A percentile compares a stretch with the other conserved stretches of the same genome.
phyloP scores from a whole-genome alignment of 2,329 filamentous ascomycete species.

The Graphilbum sp. region DNA sequence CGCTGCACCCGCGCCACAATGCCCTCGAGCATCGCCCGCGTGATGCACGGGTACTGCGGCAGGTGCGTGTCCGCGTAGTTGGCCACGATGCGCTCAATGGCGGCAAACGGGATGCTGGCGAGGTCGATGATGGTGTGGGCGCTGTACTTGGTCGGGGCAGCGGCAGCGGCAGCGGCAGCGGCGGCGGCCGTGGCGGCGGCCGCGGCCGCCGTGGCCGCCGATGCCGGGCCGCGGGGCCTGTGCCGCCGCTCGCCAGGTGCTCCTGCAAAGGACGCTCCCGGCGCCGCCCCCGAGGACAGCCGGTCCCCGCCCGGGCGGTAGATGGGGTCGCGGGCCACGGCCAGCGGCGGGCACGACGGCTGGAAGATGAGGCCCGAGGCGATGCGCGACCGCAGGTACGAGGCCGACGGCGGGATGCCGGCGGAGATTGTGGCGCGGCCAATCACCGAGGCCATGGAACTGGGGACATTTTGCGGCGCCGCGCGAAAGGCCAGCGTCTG shows the following conservation, averaged over 20 bases:
- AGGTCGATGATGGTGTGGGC: constrained; percentile 1
- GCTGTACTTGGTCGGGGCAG: not conserved
- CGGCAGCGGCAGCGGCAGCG: no score
- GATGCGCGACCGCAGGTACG: not conserved
- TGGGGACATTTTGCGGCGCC: constrained; percentile 1
- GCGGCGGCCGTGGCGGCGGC: not conserved
- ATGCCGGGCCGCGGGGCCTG: no score
- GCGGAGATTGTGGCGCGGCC: not conserved
- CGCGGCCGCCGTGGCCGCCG: not conserved
- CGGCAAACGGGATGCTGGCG: not conserved
- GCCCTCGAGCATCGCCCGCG: not conserved
- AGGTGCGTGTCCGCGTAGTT: constrained; percentile 2
- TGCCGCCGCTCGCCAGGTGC: no score
- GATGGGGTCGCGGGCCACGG: not conserved
- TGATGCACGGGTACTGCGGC: constrained; percentile 3
- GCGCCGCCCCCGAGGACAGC: no score
- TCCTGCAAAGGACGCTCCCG: no score
- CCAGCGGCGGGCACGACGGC: constrained; percentile 2
- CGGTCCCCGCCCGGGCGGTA: no score
- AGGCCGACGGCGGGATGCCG: not conserved
- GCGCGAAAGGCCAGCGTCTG: constrained; percentile 1
- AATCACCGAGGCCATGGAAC: constrained; percentile 1
- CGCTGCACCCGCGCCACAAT: not conserved
- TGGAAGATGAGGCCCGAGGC: constrained; percentile 1
- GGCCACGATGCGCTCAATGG: constrained; percentile 2